Percentiles rank a stretch among this genome's conserved stretches.
Conservation (phyloP, 148 eudicot genomes). For the Camellia japonica region DNA sequence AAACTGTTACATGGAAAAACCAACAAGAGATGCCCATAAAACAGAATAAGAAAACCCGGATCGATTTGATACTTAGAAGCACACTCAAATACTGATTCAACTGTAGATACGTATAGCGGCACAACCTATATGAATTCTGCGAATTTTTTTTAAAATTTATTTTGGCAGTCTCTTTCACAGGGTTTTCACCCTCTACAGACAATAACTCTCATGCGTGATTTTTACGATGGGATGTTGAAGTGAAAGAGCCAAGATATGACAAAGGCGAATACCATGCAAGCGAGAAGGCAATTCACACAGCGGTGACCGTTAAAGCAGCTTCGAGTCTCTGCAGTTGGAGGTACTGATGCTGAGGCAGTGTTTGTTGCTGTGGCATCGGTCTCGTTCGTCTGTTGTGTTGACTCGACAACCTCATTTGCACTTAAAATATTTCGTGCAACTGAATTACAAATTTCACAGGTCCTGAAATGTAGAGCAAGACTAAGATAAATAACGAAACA, state of each 20-base stretch:
- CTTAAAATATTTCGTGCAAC: conserved; percentile 38
- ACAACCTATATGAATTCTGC: too few species aligned
- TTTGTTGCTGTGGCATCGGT: background rate
- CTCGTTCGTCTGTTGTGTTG: conserved; percentile 27
- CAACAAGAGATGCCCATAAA: background rate
- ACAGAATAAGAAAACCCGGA: background rate
- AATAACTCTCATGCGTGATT: background rate
- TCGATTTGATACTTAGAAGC: background rate
- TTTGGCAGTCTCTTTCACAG: background rate
- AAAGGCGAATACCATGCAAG: conserved; percentile 55
- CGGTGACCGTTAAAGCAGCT: conserved; percentile 48
- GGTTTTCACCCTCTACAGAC: background rate
- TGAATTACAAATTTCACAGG: conserved; percentile 50
- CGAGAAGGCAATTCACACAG: conserved; percentile 42
- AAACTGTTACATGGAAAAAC: background rate
- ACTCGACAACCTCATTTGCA: conserved; percentile 23
- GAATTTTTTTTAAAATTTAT: too few species aligned
- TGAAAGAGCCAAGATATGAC: conserved; percentile 63
- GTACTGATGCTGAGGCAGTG: conserved; percentile 8
- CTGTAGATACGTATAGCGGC: too few species aligned
- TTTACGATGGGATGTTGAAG: conserved; percentile 46
- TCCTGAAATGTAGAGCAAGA: conserved; percentile 27
- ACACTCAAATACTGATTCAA: background rate
- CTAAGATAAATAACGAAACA: background rate
- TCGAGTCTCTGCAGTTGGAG: conserved; percentile 24